phyloP scores from a whole-genome alignment of 2,329 filamentous ascomycete species.

The Pseudopithomyces chartarum region DNA sequence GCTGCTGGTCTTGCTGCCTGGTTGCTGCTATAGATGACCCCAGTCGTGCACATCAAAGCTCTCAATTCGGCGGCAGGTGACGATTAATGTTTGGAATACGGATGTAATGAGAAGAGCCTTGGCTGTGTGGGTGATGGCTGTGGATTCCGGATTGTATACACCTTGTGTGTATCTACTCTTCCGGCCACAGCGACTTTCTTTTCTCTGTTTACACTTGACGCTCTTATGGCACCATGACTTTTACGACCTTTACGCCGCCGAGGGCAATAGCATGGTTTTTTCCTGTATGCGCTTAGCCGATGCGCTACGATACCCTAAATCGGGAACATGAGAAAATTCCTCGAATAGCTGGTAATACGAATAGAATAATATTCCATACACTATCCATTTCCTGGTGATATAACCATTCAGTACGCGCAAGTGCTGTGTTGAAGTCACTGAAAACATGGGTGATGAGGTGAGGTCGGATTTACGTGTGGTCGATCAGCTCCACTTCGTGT shows the following conservation, averaged over 20 bases:
- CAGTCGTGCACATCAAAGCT: constrained; percentile 18
- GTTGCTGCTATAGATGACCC: constrained; percentile 43
- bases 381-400: not conserved
- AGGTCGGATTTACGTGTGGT: constrained; percentile 13
- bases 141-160: constrained; percentile 19
- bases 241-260: constrained; percentile 28
- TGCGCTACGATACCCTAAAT: constrained; percentile 41
- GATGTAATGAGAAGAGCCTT: constrained; percentile 22
- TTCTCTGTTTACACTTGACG: constrained; percentile 18
- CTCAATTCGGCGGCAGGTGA: constrained; percentile 36
- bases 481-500: not conserved
- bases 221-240: constrained; percentile 27
- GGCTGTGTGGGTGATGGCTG: constrained; percentile 24
- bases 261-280: constrained; percentile 15
- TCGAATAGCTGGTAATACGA: constrained; percentile 28
- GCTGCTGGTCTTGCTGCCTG: constrained; percentile 43
- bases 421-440: not conserved
- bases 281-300: constrained; percentile 23
- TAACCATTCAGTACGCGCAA: not conserved
- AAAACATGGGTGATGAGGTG: constrained; percentile 4
- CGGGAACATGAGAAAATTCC: constrained; percentile 12
- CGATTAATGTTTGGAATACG: constrained; percentile 31
- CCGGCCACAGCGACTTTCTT: constrained; percentile 14
- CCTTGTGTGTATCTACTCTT: constrained; percentile 11
- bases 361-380: constrained; percentile 14